Evolutionary conservation across 2,329 filamentous ascomycete species (phyloP), one percentile per base, ranked within the genome.

Genomic region (Tolypocladium amazonense): DNA sequence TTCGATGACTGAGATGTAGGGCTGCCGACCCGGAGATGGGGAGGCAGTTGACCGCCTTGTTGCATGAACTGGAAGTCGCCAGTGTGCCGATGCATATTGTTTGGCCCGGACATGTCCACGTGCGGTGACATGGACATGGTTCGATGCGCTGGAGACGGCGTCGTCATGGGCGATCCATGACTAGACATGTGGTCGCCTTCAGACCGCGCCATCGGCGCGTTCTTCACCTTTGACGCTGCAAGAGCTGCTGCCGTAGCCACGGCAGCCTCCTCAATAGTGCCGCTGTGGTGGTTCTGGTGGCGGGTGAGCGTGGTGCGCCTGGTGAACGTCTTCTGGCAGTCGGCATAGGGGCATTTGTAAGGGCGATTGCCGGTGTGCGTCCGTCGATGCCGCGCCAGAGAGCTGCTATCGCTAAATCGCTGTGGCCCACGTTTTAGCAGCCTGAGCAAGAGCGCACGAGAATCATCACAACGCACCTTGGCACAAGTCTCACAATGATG

Each of bases 241-340:
- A 97, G 79, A 57, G 90, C 92, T 50, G 92, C 92, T 39, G 90
- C 92, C 0, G 92, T 96, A 5, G 92, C 90, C 3, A 87, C 90
- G 2, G 92, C 92, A 11, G 93, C 91, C 73, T 97, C 93, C 72
- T 97, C 93, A 20, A 97, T 89, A 0, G 92, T 97, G 50, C 93
- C 94, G 25, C 89, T 95, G 73, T 97, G 94, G 68, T 96, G 90
- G 67, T 96, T 96, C 75, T 97, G 92, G 72, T 99, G 94, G 57
- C 94, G 86, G 2, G 93, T 99, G 62, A 99, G 79, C 3, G 94
- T 97, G 0, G 94, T 97, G 64, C 93, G 88, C 60, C 94, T 88
- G 12, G 94, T 99, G 70, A 99, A 99, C 0, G 93, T 97, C 82
- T 97, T 97, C 71, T 97, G 92, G 74, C 94, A 99, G 73, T 97